phyloP scores from a whole-genome alignment of 2,329 filamentous ascomycete genomes.

The Colletotrichum coccodes region DNA sequence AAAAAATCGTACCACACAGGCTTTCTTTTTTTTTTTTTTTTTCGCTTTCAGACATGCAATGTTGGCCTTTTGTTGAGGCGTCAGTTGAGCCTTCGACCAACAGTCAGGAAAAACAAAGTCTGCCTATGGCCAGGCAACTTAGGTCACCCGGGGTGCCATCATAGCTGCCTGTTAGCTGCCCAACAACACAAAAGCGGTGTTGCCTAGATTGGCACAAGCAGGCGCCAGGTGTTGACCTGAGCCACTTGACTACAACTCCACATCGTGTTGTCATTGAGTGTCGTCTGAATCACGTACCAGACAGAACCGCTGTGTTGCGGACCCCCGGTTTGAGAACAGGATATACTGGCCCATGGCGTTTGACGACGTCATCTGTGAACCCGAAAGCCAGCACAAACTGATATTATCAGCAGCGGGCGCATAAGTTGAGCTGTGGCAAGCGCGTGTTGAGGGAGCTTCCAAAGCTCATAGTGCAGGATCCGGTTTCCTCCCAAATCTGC shows the following conservation, averaged over 20 bases:
- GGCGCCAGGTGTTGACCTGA: background rate
- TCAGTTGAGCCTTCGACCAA: background rate
- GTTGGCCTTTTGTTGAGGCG: too few species aligned
- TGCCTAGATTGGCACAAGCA: background rate
- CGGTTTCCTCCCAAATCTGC: background rate
- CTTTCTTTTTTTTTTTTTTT: too few species aligned
- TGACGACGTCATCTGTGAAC: background rate
- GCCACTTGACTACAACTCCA: background rate
- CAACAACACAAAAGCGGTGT: background rate
- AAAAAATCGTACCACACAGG: too few species aligned
- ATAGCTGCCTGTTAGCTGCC: background rate
- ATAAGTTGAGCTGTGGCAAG: background rate
- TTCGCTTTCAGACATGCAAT: background rate
- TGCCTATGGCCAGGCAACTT: background rate
- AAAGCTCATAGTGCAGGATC: background rate
- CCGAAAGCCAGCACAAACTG: background rate
- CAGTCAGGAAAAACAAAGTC: background rate
- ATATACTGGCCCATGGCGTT: background rate
- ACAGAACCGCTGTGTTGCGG: background rate
- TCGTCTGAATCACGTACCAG: too few species aligned
- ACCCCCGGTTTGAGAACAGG: background rate
- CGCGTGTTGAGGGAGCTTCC: background rate
- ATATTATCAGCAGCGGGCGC: too few species aligned
- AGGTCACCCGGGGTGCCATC: background rate
- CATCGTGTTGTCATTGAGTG: background rate